Conservation (phyloP, 2,329 filamentous ascomycete species). For the Acrocalymma vagum region DNA sequence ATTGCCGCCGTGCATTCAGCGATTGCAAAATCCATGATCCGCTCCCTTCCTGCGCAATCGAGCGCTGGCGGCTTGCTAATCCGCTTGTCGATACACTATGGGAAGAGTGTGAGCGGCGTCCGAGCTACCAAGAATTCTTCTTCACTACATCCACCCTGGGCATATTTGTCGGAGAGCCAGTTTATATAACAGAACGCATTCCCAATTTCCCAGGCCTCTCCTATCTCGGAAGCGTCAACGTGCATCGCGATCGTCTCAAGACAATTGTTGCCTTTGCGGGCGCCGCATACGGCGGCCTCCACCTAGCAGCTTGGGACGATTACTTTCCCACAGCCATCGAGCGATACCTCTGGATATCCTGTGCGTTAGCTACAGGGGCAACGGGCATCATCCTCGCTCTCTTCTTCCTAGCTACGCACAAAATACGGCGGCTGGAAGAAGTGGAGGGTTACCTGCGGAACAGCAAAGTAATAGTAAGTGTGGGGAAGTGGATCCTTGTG, state of each 20-base stretch:
- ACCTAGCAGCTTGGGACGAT: slow-evolving; percentile 39
- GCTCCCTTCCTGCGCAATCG: slow-evolving; percentile 14
- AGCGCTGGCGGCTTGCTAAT: slow-evolving; percentile 26
- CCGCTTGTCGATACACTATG: slow-evolving; percentile 22
- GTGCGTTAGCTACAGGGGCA: slow-evolving; percentile 29
- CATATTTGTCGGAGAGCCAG: slow-evolving; percentile 26
- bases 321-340: slow-evolving; percentile 33
- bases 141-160: slow-evolving; percentile 27
- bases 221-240: slow-evolving; percentile 31
- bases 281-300: slow-evolving; percentile 35
- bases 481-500: slow-evolving; percentile 14
- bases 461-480: slow-evolving; percentile 11
- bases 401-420: slow-evolving; percentile 28
- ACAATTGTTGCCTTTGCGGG: slow-evolving; percentile 31
- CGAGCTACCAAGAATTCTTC: slow-evolving; percentile 25
- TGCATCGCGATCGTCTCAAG: slow-evolving; percentile 24
- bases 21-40: slow-evolving; percentile 21
- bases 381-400: slow-evolving; percentile 33
- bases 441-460: slow-evolving; percentile 26
- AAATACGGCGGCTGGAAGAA: slow-evolving; percentile 18
- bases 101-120: slow-evolving; percentile 20
- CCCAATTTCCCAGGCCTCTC: slow-evolving; percentile 28
- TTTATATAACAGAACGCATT: slow-evolving; percentile 23
- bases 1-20: slow-evolving; percentile 26
- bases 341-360: slow-evolving; percentile 33